Percentiles rank a stretch among this genome's conserved stretches.
Evolutionary conservation across 2,329 filamentous ascomycete genomes (phyloP).

Genomic region (Ceratocystis eucalypticola): DNA sequence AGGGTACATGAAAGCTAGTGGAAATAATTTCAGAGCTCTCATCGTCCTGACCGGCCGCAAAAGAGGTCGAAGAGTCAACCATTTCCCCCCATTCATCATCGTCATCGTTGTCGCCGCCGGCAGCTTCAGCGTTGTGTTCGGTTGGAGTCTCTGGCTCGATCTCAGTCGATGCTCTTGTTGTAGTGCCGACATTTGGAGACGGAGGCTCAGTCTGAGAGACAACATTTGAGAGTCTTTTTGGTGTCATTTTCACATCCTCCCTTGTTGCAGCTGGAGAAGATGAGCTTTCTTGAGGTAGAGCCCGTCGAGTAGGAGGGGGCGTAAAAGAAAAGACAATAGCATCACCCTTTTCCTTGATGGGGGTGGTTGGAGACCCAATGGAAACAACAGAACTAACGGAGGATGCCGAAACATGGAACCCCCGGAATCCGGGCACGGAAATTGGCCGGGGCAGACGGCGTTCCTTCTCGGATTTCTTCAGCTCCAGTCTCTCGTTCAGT

Average conservation of each 20-base stretch:
- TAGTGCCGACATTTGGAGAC: neutral
- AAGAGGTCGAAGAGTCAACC: slow-evolving; percentile 26
- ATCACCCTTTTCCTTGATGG: neutral
- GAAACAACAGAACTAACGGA: slow-evolving; percentile 8
- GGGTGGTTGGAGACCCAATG: neutral
- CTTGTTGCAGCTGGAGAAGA: neutral
- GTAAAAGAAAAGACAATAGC: neutral
- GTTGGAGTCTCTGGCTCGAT: neutral
- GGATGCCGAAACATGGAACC: slow-evolving; percentile 17
- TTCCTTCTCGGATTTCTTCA: slow-evolving; percentile 26
- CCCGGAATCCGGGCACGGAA: slow-evolving; percentile 20
- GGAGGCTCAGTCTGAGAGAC: neutral
- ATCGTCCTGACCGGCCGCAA: neutral
- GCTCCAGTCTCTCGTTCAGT: slow-evolving; percentile 17
- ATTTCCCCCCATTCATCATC: slow-evolving; percentile 50
- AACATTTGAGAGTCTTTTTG: neutral
- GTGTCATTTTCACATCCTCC: neutral
- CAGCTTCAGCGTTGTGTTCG: slow-evolving; percentile 16
- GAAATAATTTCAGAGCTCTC: neutral
- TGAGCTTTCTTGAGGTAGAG: neutral
- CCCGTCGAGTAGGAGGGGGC: neutral
- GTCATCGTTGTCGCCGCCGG: slow-evolving; percentile 36
- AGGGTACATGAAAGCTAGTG: neutral
- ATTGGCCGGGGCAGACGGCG: slow-evolving; percentile 23
- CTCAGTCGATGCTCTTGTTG: slow-evolving; percentile 11